Evolutionary conservation across 805 yeast species (phyloP).

Genomic region (Wickerhamiella kurtzmanii): DNA sequence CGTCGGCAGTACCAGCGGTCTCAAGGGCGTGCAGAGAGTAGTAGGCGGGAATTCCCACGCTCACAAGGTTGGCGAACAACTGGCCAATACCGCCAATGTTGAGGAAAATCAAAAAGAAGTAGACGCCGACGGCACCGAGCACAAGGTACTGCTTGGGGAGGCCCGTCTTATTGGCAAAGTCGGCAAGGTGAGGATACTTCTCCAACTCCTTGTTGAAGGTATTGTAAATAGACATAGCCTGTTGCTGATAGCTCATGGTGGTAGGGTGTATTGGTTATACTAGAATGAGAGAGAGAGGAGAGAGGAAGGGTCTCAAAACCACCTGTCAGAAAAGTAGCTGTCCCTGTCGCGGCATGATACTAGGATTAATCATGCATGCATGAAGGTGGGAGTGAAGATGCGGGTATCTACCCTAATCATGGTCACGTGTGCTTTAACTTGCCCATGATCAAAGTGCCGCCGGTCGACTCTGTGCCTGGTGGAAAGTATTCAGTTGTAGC

Average conservation of each 20-base stretch:
- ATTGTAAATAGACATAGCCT: background rate
- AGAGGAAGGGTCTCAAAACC: background rate
- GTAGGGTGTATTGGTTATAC: too few relatives aligned
- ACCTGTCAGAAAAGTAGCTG: background rate
- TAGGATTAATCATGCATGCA: background rate
- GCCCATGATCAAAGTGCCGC: too few relatives aligned
- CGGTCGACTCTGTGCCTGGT: background rate
- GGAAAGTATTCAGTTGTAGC: too few relatives aligned
- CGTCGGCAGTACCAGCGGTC: constrained; percentile 57
- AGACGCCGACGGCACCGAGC: constrained; percentile 47
- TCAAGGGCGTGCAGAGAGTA: constrained; percentile 73
- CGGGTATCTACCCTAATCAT: too few relatives aligned
- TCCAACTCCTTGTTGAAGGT: constrained; percentile 23
- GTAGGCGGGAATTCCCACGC: constrained; percentile 83
- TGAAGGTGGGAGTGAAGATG: background rate
- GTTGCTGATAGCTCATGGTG: constrained; percentile 1
- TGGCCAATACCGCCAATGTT: constrained; percentile 94
- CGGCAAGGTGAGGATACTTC: constrained; percentile 22
- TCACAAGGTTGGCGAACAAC: constrained; percentile 81
- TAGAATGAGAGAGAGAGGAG: background rate
- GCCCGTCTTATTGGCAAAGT: constrained; percentile 25
- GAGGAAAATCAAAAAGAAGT: constrained; percentile 67
- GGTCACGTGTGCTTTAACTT: too few relatives aligned
- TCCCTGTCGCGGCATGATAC: background rate
- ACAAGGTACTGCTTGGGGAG: constrained; percentile 78